Percentiles rank a stretch among this genome's conserved stretches.
phyloP scores from a whole-genome alignment of 148 eudicot species.

The Vaccinium vitisidaea region DNA sequence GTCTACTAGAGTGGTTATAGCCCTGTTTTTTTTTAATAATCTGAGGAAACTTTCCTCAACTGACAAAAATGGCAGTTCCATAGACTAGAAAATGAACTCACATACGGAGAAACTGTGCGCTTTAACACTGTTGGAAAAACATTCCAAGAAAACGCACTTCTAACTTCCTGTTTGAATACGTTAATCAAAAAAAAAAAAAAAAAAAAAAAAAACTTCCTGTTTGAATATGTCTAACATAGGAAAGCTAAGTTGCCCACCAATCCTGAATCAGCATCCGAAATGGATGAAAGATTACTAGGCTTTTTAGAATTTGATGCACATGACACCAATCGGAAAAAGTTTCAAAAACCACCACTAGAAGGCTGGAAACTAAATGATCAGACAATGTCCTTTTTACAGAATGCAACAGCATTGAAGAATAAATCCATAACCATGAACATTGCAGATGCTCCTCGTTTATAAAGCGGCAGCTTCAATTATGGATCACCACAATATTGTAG shows the following conservation, averaged over 20 bases:
- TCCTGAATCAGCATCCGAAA: background rate
- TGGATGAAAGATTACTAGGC: background rate
- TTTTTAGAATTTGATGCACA: background rate
- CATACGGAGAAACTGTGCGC: background rate
- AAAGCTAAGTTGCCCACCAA: background rate
- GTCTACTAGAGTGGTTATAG: background rate
- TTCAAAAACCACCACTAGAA: background rate
- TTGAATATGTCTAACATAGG: background rate
- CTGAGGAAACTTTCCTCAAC: background rate
- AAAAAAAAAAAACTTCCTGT: too few species aligned
- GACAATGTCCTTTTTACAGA: background rate
- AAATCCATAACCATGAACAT: background rate
- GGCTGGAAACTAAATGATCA: background rate
- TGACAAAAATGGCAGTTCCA: background rate
- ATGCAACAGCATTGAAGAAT: background rate
- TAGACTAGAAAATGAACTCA: background rate
- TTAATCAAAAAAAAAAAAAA: too few species aligned
- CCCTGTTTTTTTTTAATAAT: background rate
- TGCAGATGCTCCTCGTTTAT: background rate
- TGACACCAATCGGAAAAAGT: background rate
- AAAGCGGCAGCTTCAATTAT: background rate
- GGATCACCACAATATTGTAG: background rate
- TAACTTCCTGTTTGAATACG: too few species aligned
- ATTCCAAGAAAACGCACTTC: background rate
- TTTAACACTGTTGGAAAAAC: background rate